phyloP scores from a whole-genome alignment of 2,329 filamentous ascomycete genomes.

The Fusarium veterinarium region DNA sequence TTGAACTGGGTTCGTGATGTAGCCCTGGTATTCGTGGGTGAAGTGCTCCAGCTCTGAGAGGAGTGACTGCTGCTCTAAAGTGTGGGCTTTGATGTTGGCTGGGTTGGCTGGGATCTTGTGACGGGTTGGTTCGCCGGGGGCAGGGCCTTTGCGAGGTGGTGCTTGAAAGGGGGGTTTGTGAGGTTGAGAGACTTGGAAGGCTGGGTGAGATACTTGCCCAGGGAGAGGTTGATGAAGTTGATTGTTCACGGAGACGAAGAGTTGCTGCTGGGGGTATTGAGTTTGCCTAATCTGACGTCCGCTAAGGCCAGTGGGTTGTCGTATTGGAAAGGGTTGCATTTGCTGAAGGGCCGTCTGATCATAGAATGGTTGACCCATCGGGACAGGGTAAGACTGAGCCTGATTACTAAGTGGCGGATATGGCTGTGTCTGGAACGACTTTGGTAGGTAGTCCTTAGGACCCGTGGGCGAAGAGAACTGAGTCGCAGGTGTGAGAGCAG shows the following conservation, averaged over 20 bases:
- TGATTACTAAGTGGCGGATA: neutral
- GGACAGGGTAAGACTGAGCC: neutral
- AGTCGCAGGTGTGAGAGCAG: neutral
- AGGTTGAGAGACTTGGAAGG: neutral
- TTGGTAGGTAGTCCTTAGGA: neutral
- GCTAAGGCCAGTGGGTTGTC: neutral
- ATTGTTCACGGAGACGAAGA: neutral
- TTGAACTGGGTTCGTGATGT: neutral
- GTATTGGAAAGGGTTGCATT: neutral
- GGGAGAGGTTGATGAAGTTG: neutral
- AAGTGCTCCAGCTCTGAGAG: slow-evolving; percentile 1
- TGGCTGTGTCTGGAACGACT: neutral
- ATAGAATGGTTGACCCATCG: neutral
- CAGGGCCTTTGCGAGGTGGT: neutral
- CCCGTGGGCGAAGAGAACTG: neutral
- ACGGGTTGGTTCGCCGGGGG: neutral
- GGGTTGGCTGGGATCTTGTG: neutral
- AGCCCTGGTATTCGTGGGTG: slow-evolving; percentile 22
- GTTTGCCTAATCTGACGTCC: too few relatives aligned
- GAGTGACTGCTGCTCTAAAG: neutral
- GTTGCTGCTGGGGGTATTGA: neutral
- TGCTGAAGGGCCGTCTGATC: neutral
- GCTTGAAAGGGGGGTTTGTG: neutral
- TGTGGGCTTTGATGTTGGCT: neutral
- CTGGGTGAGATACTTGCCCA: neutral